Evolutionary conservation across 139 green algal genomes (phyloP).

Genomic region (Bryopsis sp.): DNA sequence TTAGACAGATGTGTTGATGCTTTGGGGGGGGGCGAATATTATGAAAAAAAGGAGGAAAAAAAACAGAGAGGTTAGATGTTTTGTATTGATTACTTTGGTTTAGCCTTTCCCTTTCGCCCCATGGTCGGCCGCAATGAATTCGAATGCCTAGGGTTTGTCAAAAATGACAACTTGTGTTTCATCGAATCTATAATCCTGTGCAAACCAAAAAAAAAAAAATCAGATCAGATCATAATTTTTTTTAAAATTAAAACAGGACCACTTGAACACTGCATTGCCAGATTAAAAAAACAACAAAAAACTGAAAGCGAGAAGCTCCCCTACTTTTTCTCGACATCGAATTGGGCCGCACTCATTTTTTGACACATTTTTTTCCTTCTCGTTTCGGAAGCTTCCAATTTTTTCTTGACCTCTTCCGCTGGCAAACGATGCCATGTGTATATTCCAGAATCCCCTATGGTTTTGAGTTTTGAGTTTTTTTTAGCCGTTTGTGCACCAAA

Average conservation of each 20-base stretch:
- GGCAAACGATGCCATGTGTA: constrained; percentile 20
- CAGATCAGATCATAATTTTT: background rate
- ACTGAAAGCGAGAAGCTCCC: background rate
- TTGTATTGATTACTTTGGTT: background rate
- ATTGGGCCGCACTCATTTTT: constrained; percentile 45
- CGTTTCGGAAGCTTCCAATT: constrained; percentile 33
- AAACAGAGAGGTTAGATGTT: too few relatives aligned
- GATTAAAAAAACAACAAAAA: background rate
- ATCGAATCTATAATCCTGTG: constrained; percentile 54
- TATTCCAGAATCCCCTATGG: too few relatives aligned
- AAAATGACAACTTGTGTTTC: constrained; percentile 53
- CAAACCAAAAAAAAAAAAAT: too few relatives aligned
- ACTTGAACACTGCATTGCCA: background rate
- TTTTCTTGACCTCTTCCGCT: constrained; percentile 26
- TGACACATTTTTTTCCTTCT: constrained; percentile 35
- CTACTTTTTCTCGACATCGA: constrained; percentile 48
- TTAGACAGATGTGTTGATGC: too few relatives aligned
- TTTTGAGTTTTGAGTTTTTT: too few relatives aligned
- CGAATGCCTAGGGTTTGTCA: constrained; percentile 53
- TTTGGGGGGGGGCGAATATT: too few relatives aligned
- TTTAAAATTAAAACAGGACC: background rate
- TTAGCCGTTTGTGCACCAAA: too few relatives aligned
- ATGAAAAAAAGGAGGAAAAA: too few relatives aligned
- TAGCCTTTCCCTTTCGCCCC: background rate
- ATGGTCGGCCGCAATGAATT: constrained; percentile 18